Percentiles rank a stretch among this genome's conserved stretches.
Evolutionary conservation across 164 flowering plant genomes (phyloP).

Genomic region (Cinnamomum chago): DNA sequence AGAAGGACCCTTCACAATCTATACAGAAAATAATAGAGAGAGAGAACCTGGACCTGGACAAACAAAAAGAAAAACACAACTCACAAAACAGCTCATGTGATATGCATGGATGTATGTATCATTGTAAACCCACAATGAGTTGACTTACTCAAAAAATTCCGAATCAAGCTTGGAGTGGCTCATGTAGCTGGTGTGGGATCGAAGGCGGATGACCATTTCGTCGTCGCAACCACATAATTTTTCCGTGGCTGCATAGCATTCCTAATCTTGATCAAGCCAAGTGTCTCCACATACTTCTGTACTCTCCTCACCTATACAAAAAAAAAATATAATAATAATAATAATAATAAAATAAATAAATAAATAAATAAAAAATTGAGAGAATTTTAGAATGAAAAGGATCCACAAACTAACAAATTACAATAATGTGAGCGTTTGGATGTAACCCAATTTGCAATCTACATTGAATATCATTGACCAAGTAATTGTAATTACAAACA

Average conservation of each 20-base stretch:
- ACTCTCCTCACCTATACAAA: conserved; percentile 65
- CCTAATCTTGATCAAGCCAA: conserved; percentile 57
- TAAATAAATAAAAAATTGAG: too few relatives aligned
- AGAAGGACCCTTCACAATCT: conserved; percentile 13
- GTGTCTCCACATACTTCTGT: conserved; percentile 77
- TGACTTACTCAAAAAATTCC: conserved; percentile 32
- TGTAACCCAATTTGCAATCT: neutral
- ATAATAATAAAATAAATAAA: too few relatives aligned
- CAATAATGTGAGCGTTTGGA: neutral
- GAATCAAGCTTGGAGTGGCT: conserved; percentile 23
- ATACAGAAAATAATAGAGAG: conserved; percentile 26
- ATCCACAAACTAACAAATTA: neutral
- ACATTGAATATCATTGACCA: neutral
- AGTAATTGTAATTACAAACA: too few relatives aligned
- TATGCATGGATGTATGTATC: neutral
- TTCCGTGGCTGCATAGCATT: conserved; percentile 23
- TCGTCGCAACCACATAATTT: conserved; percentile 51
- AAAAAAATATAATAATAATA: too few relatives aligned
- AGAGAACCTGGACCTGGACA: neutral
- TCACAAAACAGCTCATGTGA: conserved; percentile 9
- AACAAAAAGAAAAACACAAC: conserved; percentile 8
- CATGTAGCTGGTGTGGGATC: too few relatives aligned
- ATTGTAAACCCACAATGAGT: neutral
- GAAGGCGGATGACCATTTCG: conserved; percentile 42
- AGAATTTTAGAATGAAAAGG: neutral